Evolutionary conservation across 176 grass and related monocot species (phyloP).

Genomic region (Tuctoria greenei): DNA sequence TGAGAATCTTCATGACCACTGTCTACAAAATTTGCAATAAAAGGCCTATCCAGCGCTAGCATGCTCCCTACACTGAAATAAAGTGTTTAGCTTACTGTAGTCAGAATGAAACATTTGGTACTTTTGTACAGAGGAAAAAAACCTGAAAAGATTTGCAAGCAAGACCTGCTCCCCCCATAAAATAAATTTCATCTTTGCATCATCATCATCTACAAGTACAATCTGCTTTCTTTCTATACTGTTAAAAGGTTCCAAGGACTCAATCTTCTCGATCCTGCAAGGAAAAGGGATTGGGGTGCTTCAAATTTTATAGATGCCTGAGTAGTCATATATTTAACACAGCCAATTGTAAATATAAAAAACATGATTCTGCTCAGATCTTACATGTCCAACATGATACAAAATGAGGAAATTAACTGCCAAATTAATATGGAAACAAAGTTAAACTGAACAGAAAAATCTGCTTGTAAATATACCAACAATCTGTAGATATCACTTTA

Average conservation of each 20-base stretch:
- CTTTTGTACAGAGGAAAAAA: slow-evolving; percentile 29
- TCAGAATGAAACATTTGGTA: slow-evolving; percentile 15
- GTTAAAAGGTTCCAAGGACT: slow-evolving; percentile 63
- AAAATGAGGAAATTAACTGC: slow-evolving; percentile 2
- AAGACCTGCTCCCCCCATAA: slow-evolving; percentile 93
- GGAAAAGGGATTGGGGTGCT: slow-evolving; percentile 15
- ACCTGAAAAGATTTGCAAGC: slow-evolving; percentile 98
- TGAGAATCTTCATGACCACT: slow-evolving; percentile 46
- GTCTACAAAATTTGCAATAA: slow-evolving; percentile 57
- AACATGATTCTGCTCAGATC: background rate
- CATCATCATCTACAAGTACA: slow-evolving; percentile 72
- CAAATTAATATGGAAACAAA: background rate
- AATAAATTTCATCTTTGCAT: slow-evolving; percentile 74
- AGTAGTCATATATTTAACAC: background rate
- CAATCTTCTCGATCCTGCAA: slow-evolving; percentile 81
- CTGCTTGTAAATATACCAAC: background rate
- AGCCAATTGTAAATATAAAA: background rate
- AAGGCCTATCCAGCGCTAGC: slow-evolving; percentile 92
- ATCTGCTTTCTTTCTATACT: slow-evolving; percentile 70
- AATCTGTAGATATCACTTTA: slow-evolving; percentile 28
- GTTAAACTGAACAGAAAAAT: background rate
- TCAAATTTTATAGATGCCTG: slow-evolving; percentile 14
- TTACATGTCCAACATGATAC: background rate
- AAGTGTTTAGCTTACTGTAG: slow-evolving; percentile 24
- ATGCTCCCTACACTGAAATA: slow-evolving; percentile 89